Evolutionary conservation across 768 basidiomycete genomes (phyloP), one percentile per base, ranked within the genome.

Genomic region (Russula griseocarnosa): DNA sequence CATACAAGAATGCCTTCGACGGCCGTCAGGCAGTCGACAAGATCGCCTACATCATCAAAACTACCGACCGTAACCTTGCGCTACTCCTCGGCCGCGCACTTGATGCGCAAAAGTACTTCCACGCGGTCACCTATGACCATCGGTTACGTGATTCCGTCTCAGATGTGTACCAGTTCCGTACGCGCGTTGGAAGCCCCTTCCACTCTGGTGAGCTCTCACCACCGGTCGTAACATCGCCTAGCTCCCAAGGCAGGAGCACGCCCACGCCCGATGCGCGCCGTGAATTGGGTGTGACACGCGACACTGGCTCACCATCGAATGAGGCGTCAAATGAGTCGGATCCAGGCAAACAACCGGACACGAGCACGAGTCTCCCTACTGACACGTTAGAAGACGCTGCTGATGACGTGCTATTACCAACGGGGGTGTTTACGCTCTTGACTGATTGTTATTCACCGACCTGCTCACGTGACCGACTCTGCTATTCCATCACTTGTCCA

Each of bases 401-500:
- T 28, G 89, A 92, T 65, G 87, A 90, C 69, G 75, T 83, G 16
- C 82, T 85, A 26, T 75, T 98, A 60, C 97, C 97, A 2, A 84
- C 89, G 0, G 97, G 97, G 26, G 94, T 98, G 18, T 98, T 98
- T 74, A 98, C 95, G 2, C 82, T 98, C 51, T 81, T 99, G 66
- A 95, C 94, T 0, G 95, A 97, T 73, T 99, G 97, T 74, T 98
- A 98, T 77, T 97, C 94, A 13, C 94, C 97, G 20, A 99, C 97
- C 34, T 98, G 97, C 76, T 90, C 92, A 38, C 81, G 91, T 57
- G 95, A 98, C 72, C 86, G 84, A 65, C 77, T 98, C n/a, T 99
- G 97, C 76, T 98, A 99, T 74, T 93, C 90, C 67, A 98, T 98
- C 67, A 94, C 94, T 30, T 99, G 97, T 73, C 97, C 97, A 1